Evolutionary conservation across 805 yeast species (phyloP).

Genomic region (Yarrowia porcina): DNA sequence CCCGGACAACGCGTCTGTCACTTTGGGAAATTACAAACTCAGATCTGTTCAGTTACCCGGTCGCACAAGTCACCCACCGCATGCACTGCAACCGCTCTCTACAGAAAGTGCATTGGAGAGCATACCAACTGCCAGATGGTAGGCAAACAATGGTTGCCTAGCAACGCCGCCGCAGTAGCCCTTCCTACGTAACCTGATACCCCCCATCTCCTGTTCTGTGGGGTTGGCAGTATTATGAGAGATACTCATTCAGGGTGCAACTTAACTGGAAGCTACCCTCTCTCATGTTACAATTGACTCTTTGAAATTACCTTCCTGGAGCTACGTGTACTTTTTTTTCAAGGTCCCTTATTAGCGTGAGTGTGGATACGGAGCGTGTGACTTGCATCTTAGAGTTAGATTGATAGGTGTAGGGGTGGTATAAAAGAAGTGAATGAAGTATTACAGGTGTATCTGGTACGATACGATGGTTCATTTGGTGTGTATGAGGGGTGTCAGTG

Average conservation of each 20-base stretch:
- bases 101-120: neutral
- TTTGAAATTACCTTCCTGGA: slow-evolving; percentile 9
- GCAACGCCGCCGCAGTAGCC: slow-evolving; percentile 13
- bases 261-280: neutral
- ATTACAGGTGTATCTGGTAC: no score
- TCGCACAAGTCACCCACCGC: neutral
- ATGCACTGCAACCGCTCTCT: neutral
- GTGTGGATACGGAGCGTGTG: neutral
- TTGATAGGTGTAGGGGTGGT: no score
- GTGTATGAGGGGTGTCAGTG: no score
- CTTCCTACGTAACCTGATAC: no score
- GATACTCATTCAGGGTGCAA: neutral
- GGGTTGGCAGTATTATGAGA: neutral
- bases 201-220: no score
- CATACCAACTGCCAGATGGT: neutral
- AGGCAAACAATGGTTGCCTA: slow-evolving; percentile 13
- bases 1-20: neutral
- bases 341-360: neutral
- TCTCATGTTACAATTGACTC: neutral
- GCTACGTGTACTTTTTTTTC: slow-evolving; percentile 3
- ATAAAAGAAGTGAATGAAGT: no score
- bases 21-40: slow-evolving; percentile 4
- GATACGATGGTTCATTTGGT: no score
- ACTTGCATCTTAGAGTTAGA: neutral
- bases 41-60: slow-evolving; percentile 20